Evolutionary conservation across 2,329 filamentous ascomycete species (phyloP), one percentile per base, ranked within the genome.

Genomic region (Colletotrichum sp.): DNA sequence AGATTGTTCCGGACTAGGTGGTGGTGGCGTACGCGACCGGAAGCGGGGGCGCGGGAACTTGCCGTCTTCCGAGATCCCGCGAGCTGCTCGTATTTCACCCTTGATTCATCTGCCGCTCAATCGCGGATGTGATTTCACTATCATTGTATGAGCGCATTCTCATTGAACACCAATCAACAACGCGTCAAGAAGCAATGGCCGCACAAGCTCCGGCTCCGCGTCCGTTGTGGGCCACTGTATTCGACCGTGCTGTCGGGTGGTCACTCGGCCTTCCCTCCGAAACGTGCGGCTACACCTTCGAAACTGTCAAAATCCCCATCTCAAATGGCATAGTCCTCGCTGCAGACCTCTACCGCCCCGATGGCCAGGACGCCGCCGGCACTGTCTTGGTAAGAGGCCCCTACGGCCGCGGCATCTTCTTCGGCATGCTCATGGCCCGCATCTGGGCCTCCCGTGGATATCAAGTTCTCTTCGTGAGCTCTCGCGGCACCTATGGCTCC

Each of bases 271-370:
- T 78, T 6, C 73, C 77, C 1, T n/a, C 62, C 18, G 78, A 80
- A 36, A 60, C 57, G 26, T 68, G 63, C 67, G 36, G 30, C 67
- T 80, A 77, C 63, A 78, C 77, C 9, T 24, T 57, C 26, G 34
- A 72, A 32, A 12, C 4, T 6, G 12, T 72, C n/a, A 75, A 60
- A 16, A 78, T 79, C 26, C 78, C 75, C 21, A 59, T 79, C 18
- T 64, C 69, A 2, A 72, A 77, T 44, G 72, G 67, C 9, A 78
- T 78, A 30, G 78, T 81, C 60, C 73, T 82, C n/a, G 81, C 79
- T 32, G 79, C 80, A 7, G 78, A 82, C 49, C 71, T 82, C 16
- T 79, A 80, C 36, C 80, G 78, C 52, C 77, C 78, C 34, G 73
- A 67, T 9, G 77, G 16, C 28, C 34, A 10, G 18, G 66, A 73